These are phyloP conservation scores for Rhizopus arrhizus DNA, from an alignment of 371 early-diverging fungal species.

Conservation along the genomic window DNA sequence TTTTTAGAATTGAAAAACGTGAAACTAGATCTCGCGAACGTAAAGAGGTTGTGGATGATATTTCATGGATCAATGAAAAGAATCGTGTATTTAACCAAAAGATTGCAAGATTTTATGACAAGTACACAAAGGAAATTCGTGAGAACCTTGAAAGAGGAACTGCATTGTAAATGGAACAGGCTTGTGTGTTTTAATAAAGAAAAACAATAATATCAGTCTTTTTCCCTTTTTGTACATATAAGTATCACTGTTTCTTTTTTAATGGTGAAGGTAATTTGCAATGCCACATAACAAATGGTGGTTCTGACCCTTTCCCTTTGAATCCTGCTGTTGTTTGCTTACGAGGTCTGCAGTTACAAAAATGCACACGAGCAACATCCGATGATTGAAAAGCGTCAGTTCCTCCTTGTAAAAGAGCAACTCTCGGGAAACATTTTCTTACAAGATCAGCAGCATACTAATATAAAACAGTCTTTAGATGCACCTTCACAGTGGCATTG, in stretches of 20 bases:
- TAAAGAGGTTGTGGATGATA: slow-evolving; percentile 80
- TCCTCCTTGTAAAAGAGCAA: slow-evolving; percentile 61
- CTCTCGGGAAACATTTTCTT: slow-evolving; percentile 47
- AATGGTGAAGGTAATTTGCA: slow-evolving; percentile 47
- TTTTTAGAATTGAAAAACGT: slow-evolving; percentile 63
- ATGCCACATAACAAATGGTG: slow-evolving; percentile 54
- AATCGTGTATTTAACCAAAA: slow-evolving; percentile 95
- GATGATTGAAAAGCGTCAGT: slow-evolving; percentile 51
- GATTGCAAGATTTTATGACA: slow-evolving; percentile 90
- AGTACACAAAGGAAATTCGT: slow-evolving; percentile 90
- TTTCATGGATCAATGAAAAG: slow-evolving; percentile 95
- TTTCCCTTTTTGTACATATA: no score
- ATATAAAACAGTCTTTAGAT: not conserved
- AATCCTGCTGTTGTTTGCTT: slow-evolving; percentile 50
- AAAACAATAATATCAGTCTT: not conserved
- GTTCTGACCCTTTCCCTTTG: slow-evolving; percentile 54
- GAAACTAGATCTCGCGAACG: slow-evolving; percentile 72
- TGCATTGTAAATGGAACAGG: slow-evolving; percentile 52
- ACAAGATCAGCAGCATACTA: slow-evolving; percentile 61
- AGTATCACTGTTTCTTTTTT: slow-evolving; percentile 19
- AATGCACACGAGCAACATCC: slow-evolving; percentile 12
- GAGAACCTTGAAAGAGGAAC: slow-evolving; percentile 90
- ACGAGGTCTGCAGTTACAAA: slow-evolving; percentile 49
- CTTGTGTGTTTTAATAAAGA: slow-evolving; percentile 2
- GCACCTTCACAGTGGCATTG: not conserved